phyloP scores from a whole-genome alignment of 2,329 filamentous ascomycete species.

The Xylariomycetidae sp. region DNA sequence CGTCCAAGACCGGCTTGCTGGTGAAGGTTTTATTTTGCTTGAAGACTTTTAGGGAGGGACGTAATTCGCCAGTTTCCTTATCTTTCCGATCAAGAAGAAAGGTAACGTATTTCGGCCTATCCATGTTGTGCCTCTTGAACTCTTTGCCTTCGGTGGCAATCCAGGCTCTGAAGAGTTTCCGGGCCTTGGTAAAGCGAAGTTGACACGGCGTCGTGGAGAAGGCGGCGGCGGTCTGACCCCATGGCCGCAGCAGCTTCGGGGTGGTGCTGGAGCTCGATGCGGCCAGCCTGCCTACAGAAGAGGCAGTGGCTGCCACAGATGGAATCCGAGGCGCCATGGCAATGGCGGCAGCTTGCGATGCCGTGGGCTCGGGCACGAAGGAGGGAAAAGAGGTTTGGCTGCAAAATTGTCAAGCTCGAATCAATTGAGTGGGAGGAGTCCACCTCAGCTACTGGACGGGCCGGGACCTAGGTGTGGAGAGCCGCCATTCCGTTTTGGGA shows the following conservation, averaged over 20 bases:
- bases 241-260: conserved; percentile 4
- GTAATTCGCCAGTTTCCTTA: too few relatives aligned
- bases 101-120: conserved; percentile 15
- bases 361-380: conserved; percentile 3
- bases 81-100: not conserved
- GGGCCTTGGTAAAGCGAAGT: conserved; percentile 14
- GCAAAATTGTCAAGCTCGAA: not conserved
- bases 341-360: conserved; percentile 7
- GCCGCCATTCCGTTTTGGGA: too few relatives aligned
- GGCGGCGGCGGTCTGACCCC: conserved; percentile 11
- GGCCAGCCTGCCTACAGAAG: not conserved
- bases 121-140: conserved; percentile 7
- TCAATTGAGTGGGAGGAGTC: too few relatives aligned
- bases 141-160: conserved; percentile 7
- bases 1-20: conserved; percentile 67
- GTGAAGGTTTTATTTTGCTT: conserved; percentile 68
- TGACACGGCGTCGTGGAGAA: conserved; percentile 25
- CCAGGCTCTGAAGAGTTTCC: conserved; percentile 19
- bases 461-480: too few relatives aligned
- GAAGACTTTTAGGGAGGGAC: too few relatives aligned
- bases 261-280: conserved; percentile 1
- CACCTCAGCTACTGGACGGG: too few relatives aligned
- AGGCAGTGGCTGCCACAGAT: conserved; percentile 9
- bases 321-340: conserved; percentile 23
- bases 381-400: not conserved